phyloP scores from a whole-genome alignment of 495 filamentous ascomycete species.

The Trichoderma parareesei region DNA sequence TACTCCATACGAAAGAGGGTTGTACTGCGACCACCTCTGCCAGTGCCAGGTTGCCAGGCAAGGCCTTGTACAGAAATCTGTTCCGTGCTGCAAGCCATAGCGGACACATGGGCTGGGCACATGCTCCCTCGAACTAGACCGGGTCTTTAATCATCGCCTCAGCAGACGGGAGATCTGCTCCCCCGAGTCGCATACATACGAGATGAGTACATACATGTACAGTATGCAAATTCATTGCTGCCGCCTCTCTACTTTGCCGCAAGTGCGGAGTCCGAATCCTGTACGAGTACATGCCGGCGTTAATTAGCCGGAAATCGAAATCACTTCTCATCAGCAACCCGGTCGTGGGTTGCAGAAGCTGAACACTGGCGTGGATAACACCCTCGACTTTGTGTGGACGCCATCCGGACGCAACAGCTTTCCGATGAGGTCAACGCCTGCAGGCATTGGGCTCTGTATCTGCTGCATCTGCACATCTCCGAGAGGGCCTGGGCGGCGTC shows the following conservation, averaged over 20 bases:
- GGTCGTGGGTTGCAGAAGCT: background rate
- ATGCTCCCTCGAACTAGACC: background rate
- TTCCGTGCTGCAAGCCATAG: background rate
- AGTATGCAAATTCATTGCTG: background rate
- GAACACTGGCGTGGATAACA: background rate
- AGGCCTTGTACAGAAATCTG: background rate
- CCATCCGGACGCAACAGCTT: background rate
- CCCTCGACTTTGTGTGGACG: background rate
- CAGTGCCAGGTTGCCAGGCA: background rate
- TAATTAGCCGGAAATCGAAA: conserved; percentile 5
- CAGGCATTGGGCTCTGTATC: too few relatives aligned
- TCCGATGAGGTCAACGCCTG: background rate
- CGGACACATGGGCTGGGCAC: background rate
- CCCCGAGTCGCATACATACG: background rate
- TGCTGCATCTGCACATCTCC: background rate
- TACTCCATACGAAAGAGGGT: background rate
- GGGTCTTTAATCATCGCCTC: conserved; percentile 2
- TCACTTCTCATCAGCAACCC: background rate
- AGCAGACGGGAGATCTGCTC: conserved; percentile 6
- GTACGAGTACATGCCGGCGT: background rate
- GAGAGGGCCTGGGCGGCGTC: background rate
- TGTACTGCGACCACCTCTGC: background rate
- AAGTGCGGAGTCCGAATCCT: background rate
- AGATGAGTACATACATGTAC: background rate
- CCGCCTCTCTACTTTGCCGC: background rate